phyloP scores from a whole-genome alignment of 441 rosid species.

The Adansonia rubrostipa region DNA sequence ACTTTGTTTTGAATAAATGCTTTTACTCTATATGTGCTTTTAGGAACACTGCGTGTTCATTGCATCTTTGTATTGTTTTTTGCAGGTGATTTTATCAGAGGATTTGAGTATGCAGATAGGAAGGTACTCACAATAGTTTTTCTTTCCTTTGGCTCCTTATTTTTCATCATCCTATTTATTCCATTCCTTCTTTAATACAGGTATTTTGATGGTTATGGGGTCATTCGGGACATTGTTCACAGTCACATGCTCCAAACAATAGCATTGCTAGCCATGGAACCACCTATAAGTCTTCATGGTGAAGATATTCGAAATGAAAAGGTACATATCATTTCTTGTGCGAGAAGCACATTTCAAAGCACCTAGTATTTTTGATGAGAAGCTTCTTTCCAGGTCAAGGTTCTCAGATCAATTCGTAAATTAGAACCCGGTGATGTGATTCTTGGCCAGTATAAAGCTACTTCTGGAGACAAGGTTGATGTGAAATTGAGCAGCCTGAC shows the following conservation, averaged over 20 bases:
- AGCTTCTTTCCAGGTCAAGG: constrained; percentile 62
- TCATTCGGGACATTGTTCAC: constrained; percentile 76
- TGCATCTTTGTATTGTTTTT: constrained; percentile 25
- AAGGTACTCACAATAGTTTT: constrained; percentile 44
- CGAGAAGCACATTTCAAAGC: not conserved
- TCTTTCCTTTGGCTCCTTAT: constrained; percentile 19
- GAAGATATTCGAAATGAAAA: constrained; percentile 89
- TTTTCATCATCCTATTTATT: constrained; percentile 22
- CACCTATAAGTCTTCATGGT: constrained; percentile 79
- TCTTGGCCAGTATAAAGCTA: constrained; percentile 75
- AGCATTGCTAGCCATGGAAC: constrained; percentile 88
- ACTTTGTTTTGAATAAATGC: constrained; percentile 3
- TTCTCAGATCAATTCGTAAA: constrained; percentile 65
- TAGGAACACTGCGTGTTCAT: constrained; percentile 15
- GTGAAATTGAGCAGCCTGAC: constrained; percentile 46
- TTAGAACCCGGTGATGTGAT: constrained; percentile 62
- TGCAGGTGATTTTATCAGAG: constrained; percentile 75
- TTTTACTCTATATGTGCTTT: not conserved
- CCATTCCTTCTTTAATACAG: constrained; percentile 35
- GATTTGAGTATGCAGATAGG: constrained; percentile 46
- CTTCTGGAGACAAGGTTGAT: constrained; percentile 47
- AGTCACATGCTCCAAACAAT: constrained; percentile 81
- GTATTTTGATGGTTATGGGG: constrained; percentile 85
- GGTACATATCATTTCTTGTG: constrained; percentile 39
- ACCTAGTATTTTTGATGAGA: constrained; percentile 21